Percentiles rank a stretch among this genome's conserved stretches.
These are phyloP conservation scores for Neoscytalidium dimidiatum DNA, from an alignment of 2,329 filamentous ascomycete species.

Conservation along the genomic window DNA sequence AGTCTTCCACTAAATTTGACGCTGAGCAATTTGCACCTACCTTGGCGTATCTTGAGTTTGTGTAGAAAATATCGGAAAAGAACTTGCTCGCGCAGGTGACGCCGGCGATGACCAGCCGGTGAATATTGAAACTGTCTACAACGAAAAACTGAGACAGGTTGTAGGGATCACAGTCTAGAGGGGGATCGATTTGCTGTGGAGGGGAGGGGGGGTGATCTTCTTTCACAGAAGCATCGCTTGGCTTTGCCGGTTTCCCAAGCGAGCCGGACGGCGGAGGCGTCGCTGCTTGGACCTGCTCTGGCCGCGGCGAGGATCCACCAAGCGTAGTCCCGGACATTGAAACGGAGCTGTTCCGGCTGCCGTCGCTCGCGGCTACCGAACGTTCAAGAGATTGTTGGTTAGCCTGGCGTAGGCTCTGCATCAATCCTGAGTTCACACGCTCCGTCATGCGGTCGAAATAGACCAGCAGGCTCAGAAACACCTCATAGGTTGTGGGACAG, in stretches of 20 bases:
- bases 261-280: constrained; percentile 54
- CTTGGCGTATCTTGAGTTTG: constrained; percentile 98
- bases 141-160: constrained; percentile 77
- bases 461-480: constrained; percentile 90
- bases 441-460: constrained; percentile 99
- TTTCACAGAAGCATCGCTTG: constrained; percentile 24
- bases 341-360: constrained; percentile 48
- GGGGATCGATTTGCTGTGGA: constrained; percentile 36
- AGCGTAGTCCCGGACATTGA: constrained; percentile 29
- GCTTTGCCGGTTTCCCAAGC: constrained; percentile 42
- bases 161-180: constrained; percentile 48
- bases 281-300: constrained; percentile 44
- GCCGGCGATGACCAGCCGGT: constrained; percentile 91
- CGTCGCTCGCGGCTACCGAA: constrained; percentile 45
- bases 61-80: constrained; percentile 98
- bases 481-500: constrained; percentile 96
- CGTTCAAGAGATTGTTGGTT: constrained; percentile 50
- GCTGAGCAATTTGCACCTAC: constrained; percentile 52
- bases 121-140: constrained; percentile 98
- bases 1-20: constrained; percentile 7
- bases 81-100: constrained; percentile 99
- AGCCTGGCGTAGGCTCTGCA: constrained; percentile 61
- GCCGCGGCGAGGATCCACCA: constrained; percentile 27
- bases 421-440: constrained; percentile 79
- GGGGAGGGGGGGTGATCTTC: constrained; percentile 39